phyloP scores from a whole-genome alignment of 1,139 yeast genomes.

The Spathaspora jeffriesii region DNA sequence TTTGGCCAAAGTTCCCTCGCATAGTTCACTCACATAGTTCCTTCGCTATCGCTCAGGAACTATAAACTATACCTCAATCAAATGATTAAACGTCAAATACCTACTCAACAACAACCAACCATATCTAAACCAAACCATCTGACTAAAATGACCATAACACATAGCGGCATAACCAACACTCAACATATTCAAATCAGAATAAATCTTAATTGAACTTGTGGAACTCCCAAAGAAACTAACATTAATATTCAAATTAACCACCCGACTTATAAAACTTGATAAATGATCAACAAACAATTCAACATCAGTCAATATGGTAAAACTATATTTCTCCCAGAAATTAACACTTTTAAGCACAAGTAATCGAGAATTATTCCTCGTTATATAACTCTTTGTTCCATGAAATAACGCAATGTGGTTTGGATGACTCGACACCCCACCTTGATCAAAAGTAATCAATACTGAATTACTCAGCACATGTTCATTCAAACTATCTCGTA shows the following conservation, averaged over 20 bases:
- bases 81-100: constrained; percentile 74
- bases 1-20: too few relatives aligned
- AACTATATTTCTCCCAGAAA: constrained; percentile 52
- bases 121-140: constrained; percentile 95
- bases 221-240: constrained; percentile 36
- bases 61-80: constrained; percentile 35
- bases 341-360: constrained; percentile 47
- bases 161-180: constrained; percentile 70
- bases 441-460: constrained; percentile 76
- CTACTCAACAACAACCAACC: constrained; percentile 83
- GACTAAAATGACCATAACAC: constrained; percentile 83
- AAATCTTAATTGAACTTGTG: constrained; percentile 38
- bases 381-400: constrained; percentile 49
- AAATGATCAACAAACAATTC: constrained; percentile 40
- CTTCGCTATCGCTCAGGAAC: constrained; percentile 1
- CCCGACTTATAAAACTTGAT: constrained; percentile 28
- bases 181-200: constrained; percentile 58
- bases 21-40: too few relatives aligned
- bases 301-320: constrained; percentile 47
- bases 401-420: constrained; percentile 73
- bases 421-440: constrained; percentile 84
- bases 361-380: constrained; percentile 20
- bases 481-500: constrained; percentile 29
- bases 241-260: constrained; percentile 39
- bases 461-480: constrained; percentile 30